Evolutionary conservation across 441 rosid genomes (phyloP), one percentile per base, ranked within the genome.

Genomic region (Breynia disticha): DNA sequence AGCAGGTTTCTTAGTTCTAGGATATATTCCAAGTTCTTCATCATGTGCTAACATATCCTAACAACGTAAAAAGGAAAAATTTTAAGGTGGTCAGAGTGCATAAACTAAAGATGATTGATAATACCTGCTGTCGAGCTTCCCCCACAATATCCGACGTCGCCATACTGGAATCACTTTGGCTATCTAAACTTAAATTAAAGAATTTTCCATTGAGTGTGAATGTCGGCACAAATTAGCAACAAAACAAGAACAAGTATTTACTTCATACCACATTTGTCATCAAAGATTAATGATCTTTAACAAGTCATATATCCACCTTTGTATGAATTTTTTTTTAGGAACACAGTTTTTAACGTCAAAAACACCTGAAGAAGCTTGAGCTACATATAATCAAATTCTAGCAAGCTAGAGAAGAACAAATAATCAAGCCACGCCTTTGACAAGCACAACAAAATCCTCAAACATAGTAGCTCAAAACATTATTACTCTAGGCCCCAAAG

Each of bases 61-160:
- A 2, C 35, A 0, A 28, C 8, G 8, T 28, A 28, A 28, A 28
- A 5, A 4, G 35, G n/a, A n/a, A n/a, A n/a, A n/a, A n/a, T n/a
- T n/a, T n/a, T n/a, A n/a, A 28, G 35, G 35, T 5, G 35, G 8
- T 28, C 8, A 28, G 35, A 28, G 35, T 28, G 35, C 42, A 55
- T 0, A 9, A 57, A 51, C 19, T 16, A 52, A 50, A 32, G 45
- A 38, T 17, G 63, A 63, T 59, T 59, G 45, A 64, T 17, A 44
- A 24, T 73, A 87, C 95, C 94, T 76, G 91, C 60, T 74, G 84
- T 37, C 98, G 87, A 42, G 87, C 95, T 63, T 79, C 88, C 32
- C 64, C 72, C 58, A 84, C 65, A 61, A 79, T 61, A 37, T 88
- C 97, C 69, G 66, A 49, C 46, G 91, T 79, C 15, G 75, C 82